Percentiles rank a stretch among this genome's conserved stretches.
Evolutionary conservation across 306 rosid species (phyloP).

Genomic region (Comarum palustre): DNA sequence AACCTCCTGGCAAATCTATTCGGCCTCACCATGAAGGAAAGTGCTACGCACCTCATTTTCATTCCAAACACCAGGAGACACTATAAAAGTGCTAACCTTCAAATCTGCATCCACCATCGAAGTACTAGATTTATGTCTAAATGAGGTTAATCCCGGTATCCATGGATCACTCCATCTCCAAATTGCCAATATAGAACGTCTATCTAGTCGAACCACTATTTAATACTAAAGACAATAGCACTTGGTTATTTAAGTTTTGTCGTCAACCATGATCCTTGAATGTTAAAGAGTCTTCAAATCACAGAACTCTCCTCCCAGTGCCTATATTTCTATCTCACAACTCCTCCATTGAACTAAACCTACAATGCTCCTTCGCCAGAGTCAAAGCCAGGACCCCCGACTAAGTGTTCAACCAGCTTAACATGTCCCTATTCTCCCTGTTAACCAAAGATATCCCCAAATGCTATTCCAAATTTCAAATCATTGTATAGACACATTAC

Average conservation of each 20-base stretch:
- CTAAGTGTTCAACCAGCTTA: not conserved
- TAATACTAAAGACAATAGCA: not conserved
- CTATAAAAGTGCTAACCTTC: too few relatives aligned
- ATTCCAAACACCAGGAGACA: too few relatives aligned
- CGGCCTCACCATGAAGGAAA: too few relatives aligned
- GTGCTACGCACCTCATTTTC: too few relatives aligned
- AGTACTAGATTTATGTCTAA: too few relatives aligned
- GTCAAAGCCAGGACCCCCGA: not conserved
- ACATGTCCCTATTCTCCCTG: not conserved
- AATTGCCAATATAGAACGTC: too few relatives aligned
- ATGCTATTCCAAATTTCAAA: not conserved
- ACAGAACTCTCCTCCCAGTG: not conserved
- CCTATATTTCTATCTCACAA: not conserved
- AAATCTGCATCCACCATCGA: too few relatives aligned
- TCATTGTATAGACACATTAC: not conserved
- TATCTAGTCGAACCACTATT: not conserved
- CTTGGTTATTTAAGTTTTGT: not conserved
- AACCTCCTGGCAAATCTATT: too few relatives aligned
- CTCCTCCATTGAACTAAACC: not conserved
- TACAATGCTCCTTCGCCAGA: not conserved
- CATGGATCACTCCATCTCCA: too few relatives aligned
- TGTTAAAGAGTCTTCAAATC: not conserved
- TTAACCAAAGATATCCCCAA: not conserved
- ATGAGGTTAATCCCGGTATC: too few relatives aligned
- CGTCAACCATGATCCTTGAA: not conserved